phyloP scores from a whole-genome alignment of 139 green algal species.

The Desmodesmus armatus region DNA sequence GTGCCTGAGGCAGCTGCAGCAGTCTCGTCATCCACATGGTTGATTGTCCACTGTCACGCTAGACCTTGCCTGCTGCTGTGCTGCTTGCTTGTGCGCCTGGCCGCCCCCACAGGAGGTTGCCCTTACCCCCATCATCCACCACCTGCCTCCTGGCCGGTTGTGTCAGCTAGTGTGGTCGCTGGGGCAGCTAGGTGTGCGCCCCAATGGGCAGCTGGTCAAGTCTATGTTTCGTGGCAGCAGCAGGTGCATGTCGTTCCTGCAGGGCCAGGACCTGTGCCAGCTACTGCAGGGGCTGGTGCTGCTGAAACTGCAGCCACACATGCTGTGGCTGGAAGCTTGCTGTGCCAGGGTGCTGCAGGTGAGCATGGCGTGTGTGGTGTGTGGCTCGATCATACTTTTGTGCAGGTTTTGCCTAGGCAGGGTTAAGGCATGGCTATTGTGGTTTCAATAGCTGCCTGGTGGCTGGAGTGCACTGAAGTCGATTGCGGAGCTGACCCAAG shows the following conservation, averaged over 20 bases:
- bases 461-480: too few relatives aligned
- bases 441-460: too few relatives aligned
- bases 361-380: background rate
- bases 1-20: background rate
- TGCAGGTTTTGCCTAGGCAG: too few relatives aligned
- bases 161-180: conserved; percentile 24
- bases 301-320: background rate
- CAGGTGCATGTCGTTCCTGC: background rate
- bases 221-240: background rate
- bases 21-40: background rate
- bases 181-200: background rate
- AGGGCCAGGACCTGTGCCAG: conserved; percentile 25
- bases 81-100: background rate
- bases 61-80: background rate
- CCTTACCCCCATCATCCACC: background rate
- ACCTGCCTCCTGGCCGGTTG: background rate
- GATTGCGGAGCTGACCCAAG: too few relatives aligned
- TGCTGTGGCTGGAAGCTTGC: background rate
- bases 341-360: background rate
- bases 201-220: background rate
- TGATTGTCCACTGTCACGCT: background rate
- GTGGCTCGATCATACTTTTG: too few relatives aligned
- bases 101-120: background rate
- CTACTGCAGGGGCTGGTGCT: background rate
- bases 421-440: too few relatives aligned